Conservation (phyloP, 2,329 filamentous ascomycete species). For the Monilinia vaccinii-corymbosi region DNA sequence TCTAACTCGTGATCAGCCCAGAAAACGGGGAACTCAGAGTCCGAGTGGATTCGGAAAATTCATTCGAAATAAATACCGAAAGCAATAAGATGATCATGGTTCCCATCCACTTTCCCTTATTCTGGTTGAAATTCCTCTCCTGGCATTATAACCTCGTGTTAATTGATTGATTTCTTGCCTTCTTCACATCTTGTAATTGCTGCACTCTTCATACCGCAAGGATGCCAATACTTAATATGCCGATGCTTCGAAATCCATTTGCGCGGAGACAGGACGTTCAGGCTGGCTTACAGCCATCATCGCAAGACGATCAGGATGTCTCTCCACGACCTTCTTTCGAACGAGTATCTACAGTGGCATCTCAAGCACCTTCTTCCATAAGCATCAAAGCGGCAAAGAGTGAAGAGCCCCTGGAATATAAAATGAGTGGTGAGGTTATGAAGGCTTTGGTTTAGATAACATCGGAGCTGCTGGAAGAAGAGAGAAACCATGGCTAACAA, state of each 20-base stretch:
- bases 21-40: conserved; percentile 3
- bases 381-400: conserved; percentile 53
- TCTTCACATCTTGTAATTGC: conserved; percentile 1
- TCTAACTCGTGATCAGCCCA: conserved; percentile 10
- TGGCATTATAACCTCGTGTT: too few species aligned
- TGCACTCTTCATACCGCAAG: neutral
- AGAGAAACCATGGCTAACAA: conserved; percentile 10
- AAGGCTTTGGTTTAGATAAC: neutral
- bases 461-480: neutral
- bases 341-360: conserved; percentile 52
- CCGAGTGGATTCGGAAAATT: conserved; percentile 9
- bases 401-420: conserved; percentile 62
- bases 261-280: conserved; percentile 43
- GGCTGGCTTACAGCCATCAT: conserved; percentile 18
- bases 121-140: too few species aligned
- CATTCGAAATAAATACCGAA: neutral
- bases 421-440: conserved; percentile 74
- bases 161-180: neutral
- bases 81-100: too few species aligned
- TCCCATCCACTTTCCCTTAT: too few species aligned
- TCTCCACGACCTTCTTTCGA: conserved; percentile 45
- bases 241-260: conserved; percentile 55
- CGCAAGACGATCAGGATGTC: conserved; percentile 44
- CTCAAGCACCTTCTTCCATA: conserved; percentile 52
- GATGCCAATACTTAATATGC: neutral